Base-by-base conservation (phyloP, 805 yeast species). In the Helenozyma baotianmanensis region DNA sequence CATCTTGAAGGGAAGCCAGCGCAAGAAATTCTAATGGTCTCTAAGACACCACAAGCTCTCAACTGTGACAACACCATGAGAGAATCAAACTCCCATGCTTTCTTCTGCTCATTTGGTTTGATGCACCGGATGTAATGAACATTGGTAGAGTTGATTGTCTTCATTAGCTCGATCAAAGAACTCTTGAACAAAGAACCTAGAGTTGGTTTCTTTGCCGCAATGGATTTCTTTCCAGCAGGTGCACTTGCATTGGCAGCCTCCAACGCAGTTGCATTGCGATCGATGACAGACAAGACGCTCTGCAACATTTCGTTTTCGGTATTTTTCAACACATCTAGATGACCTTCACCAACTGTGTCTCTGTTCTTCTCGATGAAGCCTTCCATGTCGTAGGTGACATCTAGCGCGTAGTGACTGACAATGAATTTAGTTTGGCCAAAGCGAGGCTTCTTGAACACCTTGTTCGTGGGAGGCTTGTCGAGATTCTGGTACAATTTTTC, bases 1-100 rank as follows among this genome's bases (percentile, higher is more conserved):
- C 96, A 87, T 55, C 97, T 74, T 0, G 96, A 82, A 12, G 98
- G 98, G 73, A 89, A 90, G 25, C 98, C 98, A 31, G 96, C 97
- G 64, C 97, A 89, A 2, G 97, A 89, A 29, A 90, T 90, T 52
- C 96, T 72, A 54, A 90, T 90, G 2, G 98, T 92, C 58, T 92
- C 98, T 47, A 90, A 70, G 29, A 90, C 97, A 82, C 98, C 98
- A 70, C 98, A 90, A 5, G 98, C 98, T 56, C 98, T 77, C 42
- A 90, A 72, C 61, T 90, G 98, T 5, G 95, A 82, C 40, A 92
- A 70, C 10, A 90, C 97, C 97, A 90, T 89, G 26, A 88, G 73
- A 11, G 95, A 87, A 53, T 88, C 95, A 60, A 90, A 90, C 56
- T 80, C 82, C 97, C 98, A 90, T 2, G 97, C 96, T 40, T 78